phyloP scores from a whole-genome alignment of 1,139 yeast species.

The Lodderomyces pseudojiufengensis region DNA sequence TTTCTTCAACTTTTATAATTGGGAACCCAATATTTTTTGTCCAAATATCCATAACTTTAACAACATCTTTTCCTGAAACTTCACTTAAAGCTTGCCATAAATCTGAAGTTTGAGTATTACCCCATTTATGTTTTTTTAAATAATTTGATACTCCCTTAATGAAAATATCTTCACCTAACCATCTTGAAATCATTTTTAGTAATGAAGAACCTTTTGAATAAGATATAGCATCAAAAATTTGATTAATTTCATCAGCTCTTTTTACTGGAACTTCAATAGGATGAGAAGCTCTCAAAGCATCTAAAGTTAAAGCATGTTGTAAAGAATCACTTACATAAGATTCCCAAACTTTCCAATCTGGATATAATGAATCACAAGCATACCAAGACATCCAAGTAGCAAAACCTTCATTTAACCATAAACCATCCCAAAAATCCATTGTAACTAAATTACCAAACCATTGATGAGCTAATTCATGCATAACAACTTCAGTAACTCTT shows the following conservation, averaged over 20 bases:
- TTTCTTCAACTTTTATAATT: slow-evolving; percentile 54
- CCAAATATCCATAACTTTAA: slow-evolving; percentile 77
- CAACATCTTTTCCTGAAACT: slow-evolving; percentile 76
- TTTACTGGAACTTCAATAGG: slow-evolving; percentile 57
- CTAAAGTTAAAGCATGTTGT: slow-evolving; percentile 51
- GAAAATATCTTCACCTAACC: slow-evolving; percentile 68
- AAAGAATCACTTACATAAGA: slow-evolving; percentile 50
- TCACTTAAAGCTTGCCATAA: slow-evolving; percentile 77
- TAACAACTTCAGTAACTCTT: slow-evolving; percentile 56
- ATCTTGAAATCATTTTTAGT: slow-evolving; percentile 69
- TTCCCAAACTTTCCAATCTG: slow-evolving; percentile 58
- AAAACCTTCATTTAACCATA: slow-evolving; percentile 62
- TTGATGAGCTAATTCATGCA: slow-evolving; percentile 63
- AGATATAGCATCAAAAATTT: slow-evolving; percentile 58
- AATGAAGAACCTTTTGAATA: slow-evolving; percentile 82
- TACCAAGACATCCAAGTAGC: slow-evolving; percentile 58
- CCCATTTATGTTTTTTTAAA: slow-evolving; percentile 70
- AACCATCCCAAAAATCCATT: slow-evolving; percentile 64
- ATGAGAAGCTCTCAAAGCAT: slow-evolving; percentile 52
- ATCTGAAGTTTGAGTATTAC: slow-evolving; percentile 77
- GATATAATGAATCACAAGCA: slow-evolving; percentile 49
- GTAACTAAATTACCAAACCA: slow-evolving; percentile 65
- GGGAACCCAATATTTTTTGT: slow-evolving; percentile 85
- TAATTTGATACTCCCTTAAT: slow-evolving; percentile 72
- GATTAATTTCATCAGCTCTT: slow-evolving; percentile 53